A percentile compares a stretch with the other conserved stretches of the same genome.
Evolutionary conservation across 805 yeast genomes (phyloP).

Genomic region (Teunomyces aglyptinius): DNA sequence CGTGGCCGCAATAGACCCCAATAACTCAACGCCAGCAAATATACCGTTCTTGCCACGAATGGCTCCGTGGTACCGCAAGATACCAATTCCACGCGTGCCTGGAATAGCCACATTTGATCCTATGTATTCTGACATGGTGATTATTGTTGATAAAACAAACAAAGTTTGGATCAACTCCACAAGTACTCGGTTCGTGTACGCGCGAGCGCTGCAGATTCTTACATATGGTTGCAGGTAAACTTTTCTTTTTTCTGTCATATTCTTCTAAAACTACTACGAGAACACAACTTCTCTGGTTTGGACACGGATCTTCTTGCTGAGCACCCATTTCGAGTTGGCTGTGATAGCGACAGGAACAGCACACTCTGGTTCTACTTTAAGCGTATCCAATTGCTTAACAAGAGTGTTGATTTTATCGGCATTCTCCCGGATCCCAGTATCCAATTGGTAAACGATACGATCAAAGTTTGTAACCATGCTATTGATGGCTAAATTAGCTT

Average conservation of each 20-base stretch:
- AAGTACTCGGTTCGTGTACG: neutral
- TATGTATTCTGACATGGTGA: conserved; percentile 27
- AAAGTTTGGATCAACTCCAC: neutral
- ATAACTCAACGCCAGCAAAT: conserved; percentile 84
- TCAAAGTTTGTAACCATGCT: conserved; percentile 25
- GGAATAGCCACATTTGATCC: conserved; percentile 52
- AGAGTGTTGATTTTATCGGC: conserved; percentile 13
- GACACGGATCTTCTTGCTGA: neutral
- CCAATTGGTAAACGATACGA: conserved; percentile 26
- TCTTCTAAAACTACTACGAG: neutral
- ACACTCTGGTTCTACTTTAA: neutral
- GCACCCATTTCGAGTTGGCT: conserved; percentile 3
- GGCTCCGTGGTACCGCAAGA: conserved; percentile 66
- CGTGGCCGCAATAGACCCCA: conserved; percentile 54
- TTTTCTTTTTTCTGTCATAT: neutral
- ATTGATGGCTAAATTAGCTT: conserved; percentile 21
- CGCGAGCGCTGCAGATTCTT: neutral
- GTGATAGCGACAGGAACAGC: neutral
- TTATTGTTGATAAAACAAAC: neutral
- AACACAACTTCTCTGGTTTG: neutral
- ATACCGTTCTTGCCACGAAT: conserved; percentile 69
- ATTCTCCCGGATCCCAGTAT: conserved; percentile 17
- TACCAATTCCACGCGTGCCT: conserved; percentile 64
- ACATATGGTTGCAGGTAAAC: neutral
- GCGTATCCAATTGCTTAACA: neutral